A percentile compares a stretch with the other conserved stretches of the same genome.
Conservation (phyloP, 768 basidiomycete genomes). For the Rhizopogon roseolus region DNA sequence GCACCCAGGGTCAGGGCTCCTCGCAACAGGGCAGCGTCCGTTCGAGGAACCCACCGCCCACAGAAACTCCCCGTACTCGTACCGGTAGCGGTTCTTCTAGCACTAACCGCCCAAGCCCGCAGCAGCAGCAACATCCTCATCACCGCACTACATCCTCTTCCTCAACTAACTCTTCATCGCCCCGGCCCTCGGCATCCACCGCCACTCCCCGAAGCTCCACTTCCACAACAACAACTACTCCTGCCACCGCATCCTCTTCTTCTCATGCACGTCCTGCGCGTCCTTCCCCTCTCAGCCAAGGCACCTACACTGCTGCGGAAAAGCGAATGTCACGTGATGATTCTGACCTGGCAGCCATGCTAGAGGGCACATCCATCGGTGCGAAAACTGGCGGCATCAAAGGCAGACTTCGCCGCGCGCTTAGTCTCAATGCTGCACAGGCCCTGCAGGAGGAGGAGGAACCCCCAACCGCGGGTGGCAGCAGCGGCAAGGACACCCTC, state of each 20-base stretch:
- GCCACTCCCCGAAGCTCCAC: slow-evolving; percentile 24
- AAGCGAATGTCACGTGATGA: slow-evolving; percentile 78
- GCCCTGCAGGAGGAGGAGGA: slow-evolving; percentile 53
- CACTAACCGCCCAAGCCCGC: slow-evolving; percentile 17
- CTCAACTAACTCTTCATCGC: slow-evolving; percentile 15
- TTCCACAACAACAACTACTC: slow-evolving; percentile 10
- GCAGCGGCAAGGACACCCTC: slow-evolving; percentile 18
- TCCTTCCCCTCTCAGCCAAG: slow-evolving; percentile 30
- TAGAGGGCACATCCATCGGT: slow-evolving; percentile 37
- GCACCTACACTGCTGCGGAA: slow-evolving; percentile 54
- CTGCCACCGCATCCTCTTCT: slow-evolving; percentile 12
- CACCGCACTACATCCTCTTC: slow-evolving; percentile 28
- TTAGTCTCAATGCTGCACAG: slow-evolving; percentile 57
- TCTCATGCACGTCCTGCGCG: slow-evolving; percentile 25
- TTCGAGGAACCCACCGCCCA: slow-evolving; percentile 31
- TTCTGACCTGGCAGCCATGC: slow-evolving; percentile 58
- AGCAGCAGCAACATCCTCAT: slow-evolving; percentile 17
- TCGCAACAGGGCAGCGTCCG: slow-evolving; percentile 32
- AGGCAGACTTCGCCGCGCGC: slow-evolving; percentile 67
- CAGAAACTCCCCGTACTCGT: slow-evolving; percentile 24
- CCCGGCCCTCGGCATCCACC: slow-evolving; percentile 22
- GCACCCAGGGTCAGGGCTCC: slow-evolving; percentile 66
- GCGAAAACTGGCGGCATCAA: slow-evolving; percentile 70
- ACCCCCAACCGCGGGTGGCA: slow-evolving; percentile 21
- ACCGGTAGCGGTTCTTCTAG: slow-evolving; percentile 26